Evolutionary conservation across 2,329 filamentous ascomycete species (phyloP).

Genomic region (Amphichorda felina): DNA sequence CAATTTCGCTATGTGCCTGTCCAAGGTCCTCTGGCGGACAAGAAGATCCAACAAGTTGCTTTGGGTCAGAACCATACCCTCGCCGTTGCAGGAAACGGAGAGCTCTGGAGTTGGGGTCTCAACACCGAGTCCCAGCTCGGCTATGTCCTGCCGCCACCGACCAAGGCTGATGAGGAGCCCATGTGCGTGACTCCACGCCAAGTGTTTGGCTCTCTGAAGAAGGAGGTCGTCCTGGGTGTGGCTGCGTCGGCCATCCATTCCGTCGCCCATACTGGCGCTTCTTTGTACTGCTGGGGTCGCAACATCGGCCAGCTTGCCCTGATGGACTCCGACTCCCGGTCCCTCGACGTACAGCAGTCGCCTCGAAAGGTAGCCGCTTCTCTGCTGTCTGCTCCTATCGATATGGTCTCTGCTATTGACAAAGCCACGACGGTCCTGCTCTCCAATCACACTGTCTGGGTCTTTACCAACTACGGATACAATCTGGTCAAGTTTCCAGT

Average conservation of each 20-base stretch:
- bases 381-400: constrained; percentile 53
- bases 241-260: constrained; percentile 89
- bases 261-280: constrained; percentile 69
- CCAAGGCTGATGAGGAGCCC: constrained; percentile 66
- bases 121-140: constrained; percentile 81
- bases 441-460: constrained; percentile 78
- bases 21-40: constrained; percentile 62
- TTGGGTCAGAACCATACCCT: constrained; percentile 87
- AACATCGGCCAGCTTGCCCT: constrained; percentile 90
- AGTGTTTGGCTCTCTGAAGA: constrained; percentile 84
- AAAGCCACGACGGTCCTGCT: constrained; percentile 78
- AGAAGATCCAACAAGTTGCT: constrained; percentile 64
- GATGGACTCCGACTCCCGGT: constrained; percentile 89
- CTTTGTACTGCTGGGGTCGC: constrained; percentile 87
- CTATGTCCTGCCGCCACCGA: constrained; percentile 59
- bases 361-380: constrained; percentile 85
- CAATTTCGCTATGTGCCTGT: constrained; percentile 79
- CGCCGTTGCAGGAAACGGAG: constrained; percentile 74
- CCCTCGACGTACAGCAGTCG: constrained; percentile 68
- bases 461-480: constrained; percentile 94
- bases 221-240: constrained; percentile 68
- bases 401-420: constrained; percentile 78
- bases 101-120: constrained; percentile 89
- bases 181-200: constrained; percentile 74
- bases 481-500: constrained; percentile 79